Conservation (phyloP, 192 early-diverging fungal species). For the Coemansia sp. region DNA sequence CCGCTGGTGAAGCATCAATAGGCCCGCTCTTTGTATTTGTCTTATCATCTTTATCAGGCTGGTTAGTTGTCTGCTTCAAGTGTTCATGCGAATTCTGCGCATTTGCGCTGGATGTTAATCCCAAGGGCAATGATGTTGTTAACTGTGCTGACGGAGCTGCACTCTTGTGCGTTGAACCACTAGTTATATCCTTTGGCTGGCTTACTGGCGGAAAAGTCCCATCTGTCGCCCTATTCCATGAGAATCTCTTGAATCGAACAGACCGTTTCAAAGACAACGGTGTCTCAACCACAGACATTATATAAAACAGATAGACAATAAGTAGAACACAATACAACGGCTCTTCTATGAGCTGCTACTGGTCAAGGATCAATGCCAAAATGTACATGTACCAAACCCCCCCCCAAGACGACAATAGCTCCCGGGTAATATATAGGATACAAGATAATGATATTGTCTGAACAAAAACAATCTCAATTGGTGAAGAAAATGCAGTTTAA, state of each 20-base stretch:
- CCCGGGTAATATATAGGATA: no score
- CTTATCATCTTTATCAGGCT: neutral
- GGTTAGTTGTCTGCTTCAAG: neutral
- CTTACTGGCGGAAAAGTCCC: conserved; percentile 44
- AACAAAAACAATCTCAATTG: no score
- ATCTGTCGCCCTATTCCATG: conserved; percentile 46
- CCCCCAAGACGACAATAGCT: no score
- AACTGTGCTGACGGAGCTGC: neutral
- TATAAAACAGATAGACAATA: neutral
- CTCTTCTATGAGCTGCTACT: neutral
- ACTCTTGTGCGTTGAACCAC: neutral
- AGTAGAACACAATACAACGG: neutral
- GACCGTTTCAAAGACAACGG: conserved; percentile 39
- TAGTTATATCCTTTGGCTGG: neutral
- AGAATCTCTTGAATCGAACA: conserved; percentile 50
- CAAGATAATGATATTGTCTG: no score
- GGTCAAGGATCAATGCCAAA: no score
- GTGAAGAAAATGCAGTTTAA: no score
- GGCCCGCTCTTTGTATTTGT: neutral
- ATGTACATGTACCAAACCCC: no score
- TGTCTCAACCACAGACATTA: conserved; percentile 35
- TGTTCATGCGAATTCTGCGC: no score
- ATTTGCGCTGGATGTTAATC: no score
- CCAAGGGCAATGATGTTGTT: neutral
- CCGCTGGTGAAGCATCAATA: neutral